Evolutionary conservation across 2,329 filamentous ascomycete genomes (phyloP), one percentile per base, ranked within the genome.

Genomic region (Botrytis tulipae): DNA sequence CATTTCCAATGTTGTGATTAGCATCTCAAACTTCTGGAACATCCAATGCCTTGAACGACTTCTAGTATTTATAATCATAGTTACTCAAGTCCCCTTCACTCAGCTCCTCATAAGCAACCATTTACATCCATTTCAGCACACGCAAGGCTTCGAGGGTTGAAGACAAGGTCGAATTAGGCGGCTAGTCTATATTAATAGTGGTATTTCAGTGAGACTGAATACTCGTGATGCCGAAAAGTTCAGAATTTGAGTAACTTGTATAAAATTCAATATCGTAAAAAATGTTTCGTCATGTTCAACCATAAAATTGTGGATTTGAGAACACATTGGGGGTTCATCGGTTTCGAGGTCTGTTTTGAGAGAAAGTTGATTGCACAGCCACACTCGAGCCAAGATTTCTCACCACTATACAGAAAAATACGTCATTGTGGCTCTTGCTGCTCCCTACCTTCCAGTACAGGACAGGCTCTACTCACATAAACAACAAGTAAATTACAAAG

Each of bases 361-460:
- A 62, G 60, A 42, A 65, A 44, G 40, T 46, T 65, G 61, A 29
- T 65, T 65, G 40, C 61, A 65, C 40, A 65, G 61, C 61, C 61
- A 65, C 61, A 69, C 37, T 54, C 35, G 5, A 10, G 61, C 25
- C 61, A 68, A 68, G 65, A 67, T 40, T 67, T n/a, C 22, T 42
- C 37, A 57, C 25, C 25, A 42, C 16, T 37, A n/a, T 4, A 29
- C n/a, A 54, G 14, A 42, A 68, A 69, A 42, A 6, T 68, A 68
- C 66, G 66, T 68, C 66, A 68, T 68, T 57, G 48, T 42, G 48
- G 66, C 25, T 57, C 7, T 57, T 57, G n/a, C 66, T 57, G 35
- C 18, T 42, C 48, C n/a, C 6, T 29, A 29, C 37, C 16, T 44
- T 44, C n/a, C 37, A 29, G 1, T n/a, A n/a, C 22, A 54, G 1